Conservation (phyloP, 305 asterid genomes). For the Fraxinus ornus region DNA sequence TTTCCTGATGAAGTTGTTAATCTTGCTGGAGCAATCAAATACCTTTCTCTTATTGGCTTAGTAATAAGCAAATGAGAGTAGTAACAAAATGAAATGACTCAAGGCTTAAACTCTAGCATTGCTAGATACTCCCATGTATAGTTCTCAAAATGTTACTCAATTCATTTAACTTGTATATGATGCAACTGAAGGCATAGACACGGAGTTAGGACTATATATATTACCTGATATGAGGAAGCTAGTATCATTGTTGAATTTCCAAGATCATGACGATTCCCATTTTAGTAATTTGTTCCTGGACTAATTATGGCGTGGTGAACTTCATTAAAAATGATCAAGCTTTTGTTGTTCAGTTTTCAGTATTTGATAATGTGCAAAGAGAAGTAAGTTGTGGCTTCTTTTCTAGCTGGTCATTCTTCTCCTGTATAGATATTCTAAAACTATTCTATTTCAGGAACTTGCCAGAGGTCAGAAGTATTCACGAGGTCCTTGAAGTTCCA, state of each 20-base stretch:
- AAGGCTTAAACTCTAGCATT: neutral
- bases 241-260: neutral
- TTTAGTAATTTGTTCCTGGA: neutral
- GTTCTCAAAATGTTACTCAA: neutral
- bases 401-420: neutral
- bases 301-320: neutral
- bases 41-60: neutral
- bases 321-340: neutral
- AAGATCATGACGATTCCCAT: neutral
- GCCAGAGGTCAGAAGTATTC: constrained; percentile 48
- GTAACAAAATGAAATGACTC: neutral
- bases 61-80: neutral
- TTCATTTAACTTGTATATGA: neutral
- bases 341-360: neutral
- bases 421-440: neutral
- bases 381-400: neutral
- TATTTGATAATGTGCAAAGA: neutral
- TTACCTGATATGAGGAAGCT: neutral
- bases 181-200: neutral
- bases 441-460: constrained; percentile 35
- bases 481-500: constrained; percentile 46
- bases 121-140: neutral
- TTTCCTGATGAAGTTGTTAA: neutral
- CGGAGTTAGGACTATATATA: neutral
- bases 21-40: neutral